phyloP scores from a whole-genome alignment of 1,139 yeast genomes.

The Casaregolazyma lundiana region DNA sequence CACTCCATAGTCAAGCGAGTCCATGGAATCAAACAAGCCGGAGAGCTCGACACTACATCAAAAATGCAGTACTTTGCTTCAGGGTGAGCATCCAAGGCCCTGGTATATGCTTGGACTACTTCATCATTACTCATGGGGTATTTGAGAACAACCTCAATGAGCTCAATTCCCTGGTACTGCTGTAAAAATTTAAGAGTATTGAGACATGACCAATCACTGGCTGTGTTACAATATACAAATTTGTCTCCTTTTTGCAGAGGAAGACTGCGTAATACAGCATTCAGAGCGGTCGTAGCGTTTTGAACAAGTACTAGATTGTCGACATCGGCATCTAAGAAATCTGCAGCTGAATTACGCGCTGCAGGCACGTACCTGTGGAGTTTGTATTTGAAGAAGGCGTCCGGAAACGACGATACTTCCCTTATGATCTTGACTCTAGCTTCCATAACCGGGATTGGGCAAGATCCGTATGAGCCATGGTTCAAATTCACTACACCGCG shows the following conservation, averaged over 20 bases:
- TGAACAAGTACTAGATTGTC: slow-evolving; percentile 46
- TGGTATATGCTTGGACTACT: slow-evolving; percentile 41
- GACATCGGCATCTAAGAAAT: slow-evolving; percentile 42
- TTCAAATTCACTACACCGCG: slow-evolving; percentile 21
- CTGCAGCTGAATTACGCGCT: slow-evolving; percentile 36
- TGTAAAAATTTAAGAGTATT: slow-evolving; percentile 49
- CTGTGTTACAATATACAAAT: slow-evolving; percentile 47
- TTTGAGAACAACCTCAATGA: slow-evolving; percentile 41
- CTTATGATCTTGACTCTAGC: slow-evolving; percentile 16
- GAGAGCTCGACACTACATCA: slow-evolving; percentile 62
- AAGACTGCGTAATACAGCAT: slow-evolving; percentile 52
- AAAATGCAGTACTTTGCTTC: slow-evolving; percentile 46
- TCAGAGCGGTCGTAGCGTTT: slow-evolving; percentile 62
- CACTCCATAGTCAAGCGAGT: slow-evolving; percentile 47
- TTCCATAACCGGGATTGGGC: slow-evolving; percentile 21
- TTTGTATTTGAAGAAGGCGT: slow-evolving; percentile 16
- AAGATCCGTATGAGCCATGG: slow-evolving; percentile 28
- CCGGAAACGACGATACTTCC: slow-evolving; percentile 16
- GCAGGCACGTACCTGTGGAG: slow-evolving; percentile 36
- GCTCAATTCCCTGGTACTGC: slow-evolving; percentile 41
- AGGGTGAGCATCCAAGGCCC: slow-evolving; percentile 28
- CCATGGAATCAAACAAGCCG: slow-evolving; percentile 59
- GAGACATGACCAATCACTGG: slow-evolving; percentile 54
- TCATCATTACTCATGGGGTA: slow-evolving; percentile 50
- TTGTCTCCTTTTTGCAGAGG: slow-evolving; percentile 54